Conservation (phyloP, 1,284 basidiomycete genomes). For the Tilletia walkeri region DNA sequence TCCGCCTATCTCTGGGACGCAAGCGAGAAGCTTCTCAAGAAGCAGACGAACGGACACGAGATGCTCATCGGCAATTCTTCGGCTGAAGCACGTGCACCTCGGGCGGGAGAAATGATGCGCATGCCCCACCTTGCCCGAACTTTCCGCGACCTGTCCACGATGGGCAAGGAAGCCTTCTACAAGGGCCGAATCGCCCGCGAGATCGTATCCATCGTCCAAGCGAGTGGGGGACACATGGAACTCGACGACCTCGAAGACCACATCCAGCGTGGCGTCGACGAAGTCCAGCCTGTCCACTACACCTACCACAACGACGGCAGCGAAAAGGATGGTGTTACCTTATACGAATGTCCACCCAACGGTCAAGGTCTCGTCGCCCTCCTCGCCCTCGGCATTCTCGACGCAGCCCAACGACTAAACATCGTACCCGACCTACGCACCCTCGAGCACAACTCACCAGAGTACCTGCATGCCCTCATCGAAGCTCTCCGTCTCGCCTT, state of each 20-base stretch:
- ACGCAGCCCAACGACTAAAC: conserved; percentile 74
- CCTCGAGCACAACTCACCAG: conserved; percentile 80
- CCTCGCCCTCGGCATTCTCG: conserved; percentile 85
- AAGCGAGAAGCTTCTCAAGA: conserved; percentile 70
- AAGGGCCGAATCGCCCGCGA: conserved; percentile 82
- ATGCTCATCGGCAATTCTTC: conserved; percentile 66
- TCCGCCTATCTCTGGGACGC: conserved; percentile 64
- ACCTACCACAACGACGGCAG: conserved; percentile 64
- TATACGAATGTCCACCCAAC: conserved; percentile 78
- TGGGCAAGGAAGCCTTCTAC: conserved; percentile 89
- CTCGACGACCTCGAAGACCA: conserved; percentile 81
- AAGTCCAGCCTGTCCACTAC: conserved; percentile 86
- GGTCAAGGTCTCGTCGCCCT: conserved; percentile 94
- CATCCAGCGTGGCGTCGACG: conserved; percentile 61
- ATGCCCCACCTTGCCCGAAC: conserved; percentile 75
- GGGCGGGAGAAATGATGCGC: conserved; percentile 56
- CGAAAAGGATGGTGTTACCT: conserved; percentile 65
- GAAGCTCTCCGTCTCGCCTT: conserved; percentile 76
- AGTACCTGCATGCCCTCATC: conserved; percentile 83
- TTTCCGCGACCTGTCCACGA: conserved; percentile 72
- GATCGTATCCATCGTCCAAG: conserved; percentile 71
- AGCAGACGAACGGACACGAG: conserved; percentile 69
- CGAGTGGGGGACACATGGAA: conserved; percentile 83
- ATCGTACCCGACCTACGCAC: conserved; percentile 70
- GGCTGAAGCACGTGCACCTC: conserved; percentile 65